phyloP scores from a whole-genome alignment of 2,329 filamentous ascomycete species.

The Zymoseptoria pseudotritici region DNA sequence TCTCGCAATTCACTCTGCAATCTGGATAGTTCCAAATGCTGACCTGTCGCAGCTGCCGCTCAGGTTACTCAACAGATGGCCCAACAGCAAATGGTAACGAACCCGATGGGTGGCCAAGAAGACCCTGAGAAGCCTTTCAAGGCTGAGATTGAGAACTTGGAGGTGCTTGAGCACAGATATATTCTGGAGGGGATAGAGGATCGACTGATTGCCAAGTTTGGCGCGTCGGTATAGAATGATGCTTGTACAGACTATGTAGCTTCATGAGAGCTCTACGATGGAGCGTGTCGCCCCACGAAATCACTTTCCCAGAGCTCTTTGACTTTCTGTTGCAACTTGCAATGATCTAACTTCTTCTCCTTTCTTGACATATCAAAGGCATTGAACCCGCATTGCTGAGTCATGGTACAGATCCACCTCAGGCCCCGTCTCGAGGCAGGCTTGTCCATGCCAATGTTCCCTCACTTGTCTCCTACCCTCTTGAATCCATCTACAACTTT shows the following conservation, averaged over 20 bases:
- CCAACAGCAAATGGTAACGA: conserved; percentile 57
- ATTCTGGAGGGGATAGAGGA: conserved; percentile 84
- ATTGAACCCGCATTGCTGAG: not conserved
- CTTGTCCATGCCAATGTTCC: too few relatives aligned
- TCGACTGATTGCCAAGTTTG: conserved; percentile 55
- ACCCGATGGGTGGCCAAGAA: conserved; percentile 76
- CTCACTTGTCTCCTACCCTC: too few relatives aligned
- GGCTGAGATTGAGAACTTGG: conserved; percentile 88
- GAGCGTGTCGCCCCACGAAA: not conserved
- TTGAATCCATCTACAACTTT: not conserved
- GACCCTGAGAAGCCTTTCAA: conserved; percentile 94
- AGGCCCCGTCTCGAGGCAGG: not conserved
- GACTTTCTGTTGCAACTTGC: too few relatives aligned
- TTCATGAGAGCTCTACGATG: not conserved
- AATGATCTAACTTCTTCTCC: not conserved
- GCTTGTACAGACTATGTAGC: not conserved
- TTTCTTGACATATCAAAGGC: not conserved
- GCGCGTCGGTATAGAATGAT: conserved; percentile 10
- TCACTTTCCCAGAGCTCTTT: not conserved
- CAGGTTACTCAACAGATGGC: conserved; percentile 80
- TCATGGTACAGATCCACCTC: not conserved
- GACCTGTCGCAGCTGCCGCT: conserved; percentile 59
- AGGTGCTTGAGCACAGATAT: conserved; percentile 88
- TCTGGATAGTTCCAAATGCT: not conserved
- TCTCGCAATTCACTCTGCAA: not conserved